A percentile compares a stretch with the other conserved stretches of the same genome.
These are phyloP conservation scores for Gleditsia sinensis DNA, from an alignment of 306 rosid genomes.

Conservation along the genomic window DNA sequence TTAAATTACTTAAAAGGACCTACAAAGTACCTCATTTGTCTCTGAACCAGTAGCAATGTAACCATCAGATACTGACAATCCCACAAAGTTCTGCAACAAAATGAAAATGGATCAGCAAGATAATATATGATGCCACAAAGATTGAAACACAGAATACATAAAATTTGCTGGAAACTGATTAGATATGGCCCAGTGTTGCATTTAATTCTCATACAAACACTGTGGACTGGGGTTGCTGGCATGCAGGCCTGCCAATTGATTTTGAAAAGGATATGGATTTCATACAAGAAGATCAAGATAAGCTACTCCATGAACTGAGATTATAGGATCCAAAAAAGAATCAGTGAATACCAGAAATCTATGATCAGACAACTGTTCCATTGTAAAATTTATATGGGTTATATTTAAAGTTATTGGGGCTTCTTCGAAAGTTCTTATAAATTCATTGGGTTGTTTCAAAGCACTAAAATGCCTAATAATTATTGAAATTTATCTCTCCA, in stretches of 20 bases:
- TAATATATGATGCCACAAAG: not conserved
- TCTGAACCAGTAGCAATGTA: slow-evolving; percentile 98
- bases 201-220: not conserved
- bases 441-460: not conserved
- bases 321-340: not conserved
- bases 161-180: not conserved
- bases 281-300: not conserved
- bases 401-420: not conserved
- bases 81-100: slow-evolving; percentile 89
- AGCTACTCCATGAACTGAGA: not conserved
- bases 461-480: not conserved
- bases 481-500: not conserved
- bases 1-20: not conserved
- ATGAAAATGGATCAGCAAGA: slow-evolving; percentile 35
- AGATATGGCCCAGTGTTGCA: not conserved
- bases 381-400: not conserved
- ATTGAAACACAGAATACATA: not conserved
- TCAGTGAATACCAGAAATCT: not conserved
- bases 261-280: not conserved
- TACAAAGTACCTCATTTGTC: slow-evolving; percentile 80
- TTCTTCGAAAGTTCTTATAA: not conserved
- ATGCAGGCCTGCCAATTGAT: not conserved
- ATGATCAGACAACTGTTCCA: not conserved
- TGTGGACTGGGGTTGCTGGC: not conserved
- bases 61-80: slow-evolving; percentile 89